phyloP scores from a whole-genome alignment of 208 protist species.

The Wallacemonas rigidus region DNA sequence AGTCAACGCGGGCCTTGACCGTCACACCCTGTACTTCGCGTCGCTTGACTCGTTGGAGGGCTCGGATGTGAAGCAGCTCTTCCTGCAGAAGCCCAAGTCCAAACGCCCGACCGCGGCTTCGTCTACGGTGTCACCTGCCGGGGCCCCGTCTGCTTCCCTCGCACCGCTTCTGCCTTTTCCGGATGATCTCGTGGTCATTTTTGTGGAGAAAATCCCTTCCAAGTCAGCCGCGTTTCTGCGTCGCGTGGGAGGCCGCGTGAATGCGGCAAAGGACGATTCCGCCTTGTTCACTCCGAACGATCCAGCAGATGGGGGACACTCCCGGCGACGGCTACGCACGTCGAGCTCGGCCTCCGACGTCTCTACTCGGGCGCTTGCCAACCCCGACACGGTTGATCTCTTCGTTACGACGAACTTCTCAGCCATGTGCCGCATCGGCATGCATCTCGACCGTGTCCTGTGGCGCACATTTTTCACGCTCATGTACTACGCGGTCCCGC shows the following conservation, averaged over 20 bases:
- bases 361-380: conserved; percentile 18
- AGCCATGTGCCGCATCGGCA: conserved; percentile 77
- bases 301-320: background rate
- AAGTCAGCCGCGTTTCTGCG: conserved; percentile 43
- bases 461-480: conserved; percentile 34
- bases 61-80: conserved; percentile 43
- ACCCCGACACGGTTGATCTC: conserved; percentile 54
- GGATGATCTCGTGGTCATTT: conserved; percentile 58
- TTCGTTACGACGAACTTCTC: conserved; percentile 69
- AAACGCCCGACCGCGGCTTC: background rate
- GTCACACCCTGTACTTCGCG: conserved; percentile 65
- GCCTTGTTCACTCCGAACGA: conserved; percentile 18
- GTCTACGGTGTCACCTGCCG: background rate
- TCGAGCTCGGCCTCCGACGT: conserved; percentile 6
- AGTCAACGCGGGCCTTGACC: conserved; percentile 42
- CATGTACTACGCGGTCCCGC: conserved; percentile 54
- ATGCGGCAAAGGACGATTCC: conserved; percentile 24
- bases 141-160: background rate
- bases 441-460: conserved; percentile 76
- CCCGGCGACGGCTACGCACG: background rate
- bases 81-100: conserved; percentile 28
- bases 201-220: conserved; percentile 77
- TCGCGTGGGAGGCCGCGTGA: conserved; percentile 13
- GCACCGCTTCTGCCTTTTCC: conserved; percentile 18
- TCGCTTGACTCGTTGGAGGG: conserved; percentile 62